Evolutionary conservation across 495 filamentous ascomycete genomes (phyloP), one percentile per base, ranked within the genome.

Genomic region (Xeromyces bisporus): DNA sequence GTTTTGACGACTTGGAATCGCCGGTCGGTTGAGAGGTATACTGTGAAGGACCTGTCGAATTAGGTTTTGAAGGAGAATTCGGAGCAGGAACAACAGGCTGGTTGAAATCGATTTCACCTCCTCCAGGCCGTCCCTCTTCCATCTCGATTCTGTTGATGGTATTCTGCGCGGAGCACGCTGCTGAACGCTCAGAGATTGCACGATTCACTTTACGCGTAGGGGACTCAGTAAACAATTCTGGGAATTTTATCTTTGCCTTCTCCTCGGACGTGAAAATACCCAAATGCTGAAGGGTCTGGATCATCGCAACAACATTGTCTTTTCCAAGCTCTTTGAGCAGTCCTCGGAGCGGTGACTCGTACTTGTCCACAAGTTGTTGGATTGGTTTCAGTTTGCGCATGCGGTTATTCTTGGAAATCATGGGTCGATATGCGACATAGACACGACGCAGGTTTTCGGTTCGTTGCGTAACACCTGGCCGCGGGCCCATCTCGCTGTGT

Each of bases 211-310:
- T 34, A 23, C 40, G 37, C 3, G 32, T 38, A 9, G 37, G 39
- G 5, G 48, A 47, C 5, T 36, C 33, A 18, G 33, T 35, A 32
- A 51, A 55, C 13, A 56, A 37, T 28, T 53, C 50, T 11, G 52
- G 52, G 34, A 50, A 53, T 35, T 39, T 43, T 26, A 44, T 43
- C 36, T 48, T 53, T 21, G 50, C 47, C 26, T 43, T 43, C 24
- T 42, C 23, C 24, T 53, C 44, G 18, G 50, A 53, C 33, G 47
- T 33, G 34, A 56, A 56, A 13, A 56, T 28, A 1, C 36, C 17
- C 11, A 42, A 31, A 26, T 46, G 40, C 27, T 53, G 27, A 12
- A 55, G 38, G 23, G 29, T 31, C 29, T 50, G 47, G 20, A 48
- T 15, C 13, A 55, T 53, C 14, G 41, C 40, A 12, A 40, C 34